Percentiles rank a stretch among this genome's conserved stretches.
Conservation (phyloP, 305 asterid genomes). For the Galium porrigens region DNA sequence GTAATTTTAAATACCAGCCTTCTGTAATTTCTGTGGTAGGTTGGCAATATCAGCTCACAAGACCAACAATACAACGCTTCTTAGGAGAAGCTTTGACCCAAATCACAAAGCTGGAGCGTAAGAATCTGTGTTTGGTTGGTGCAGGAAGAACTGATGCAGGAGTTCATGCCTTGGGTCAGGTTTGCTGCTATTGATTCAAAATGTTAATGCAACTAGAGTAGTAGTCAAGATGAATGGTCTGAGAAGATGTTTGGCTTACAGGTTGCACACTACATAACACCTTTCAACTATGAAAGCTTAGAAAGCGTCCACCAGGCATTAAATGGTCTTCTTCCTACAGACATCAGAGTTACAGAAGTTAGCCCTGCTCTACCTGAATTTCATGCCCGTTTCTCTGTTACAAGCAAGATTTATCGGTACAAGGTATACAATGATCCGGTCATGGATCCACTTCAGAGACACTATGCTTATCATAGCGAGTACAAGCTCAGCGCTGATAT, state of each 20-base stretch:
- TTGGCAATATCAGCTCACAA: conserved; percentile 74
- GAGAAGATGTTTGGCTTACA: conserved; percentile 19
- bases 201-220: conserved; percentile 2
- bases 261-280: conserved; percentile 82
- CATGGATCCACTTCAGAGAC: conserved; percentile 77
- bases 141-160: conserved; percentile 96
- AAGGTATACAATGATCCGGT: conserved; percentile 48
- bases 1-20: background rate
- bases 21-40: conserved; percentile 26
- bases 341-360: conserved; percentile 62
- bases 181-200: conserved; percentile 21
- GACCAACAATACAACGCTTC: conserved; percentile 65
- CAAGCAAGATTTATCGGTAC: conserved; percentile 62
- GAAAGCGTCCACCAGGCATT: conserved; percentile 51
- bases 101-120: conserved; percentile 48
- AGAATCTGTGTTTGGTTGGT: conserved; percentile 53
- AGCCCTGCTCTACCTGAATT: conserved; percentile 58
- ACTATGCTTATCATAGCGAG: conserved; percentile 48
- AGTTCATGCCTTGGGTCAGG: conserved; percentile 96
- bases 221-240: conserved; percentile 1
- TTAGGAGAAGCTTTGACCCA: conserved; percentile 55
- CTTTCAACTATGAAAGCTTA: conserved; percentile 58
- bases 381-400: conserved; percentile 80
- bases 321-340: conserved; percentile 67
- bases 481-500: conserved; percentile 48